A percentile compares a stretch with the other conserved stretches of the same genome.
phyloP scores from a whole-genome alignment of 1,284 basidiomycete genomes.

The Ganoderma multipileum region DNA sequence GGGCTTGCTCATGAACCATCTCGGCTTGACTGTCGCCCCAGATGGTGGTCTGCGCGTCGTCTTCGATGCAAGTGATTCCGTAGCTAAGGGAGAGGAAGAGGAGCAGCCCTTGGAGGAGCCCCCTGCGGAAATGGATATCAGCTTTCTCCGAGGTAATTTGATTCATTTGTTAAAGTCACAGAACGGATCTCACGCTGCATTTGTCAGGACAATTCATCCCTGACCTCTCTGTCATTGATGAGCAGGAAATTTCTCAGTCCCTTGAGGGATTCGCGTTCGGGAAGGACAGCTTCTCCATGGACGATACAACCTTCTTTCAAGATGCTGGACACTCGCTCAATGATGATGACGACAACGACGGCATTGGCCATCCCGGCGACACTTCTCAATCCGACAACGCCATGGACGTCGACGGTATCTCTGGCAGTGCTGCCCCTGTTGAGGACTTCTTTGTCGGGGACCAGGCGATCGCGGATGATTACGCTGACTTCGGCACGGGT shows the following conservation, averaged over 20 bases:
- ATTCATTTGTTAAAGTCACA: neutral
- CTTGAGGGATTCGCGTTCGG: constrained; percentile 84
- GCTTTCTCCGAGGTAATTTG: constrained; percentile 69
- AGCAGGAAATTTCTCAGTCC: constrained; percentile 81
- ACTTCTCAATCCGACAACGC: constrained; percentile 38
- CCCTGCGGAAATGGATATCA: constrained; percentile 73
- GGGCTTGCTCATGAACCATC: constrained; percentile 93
- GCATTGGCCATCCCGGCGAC: constrained; percentile 46
- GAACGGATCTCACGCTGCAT: constrained; percentile 20
- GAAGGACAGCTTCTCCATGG: constrained; percentile 63
- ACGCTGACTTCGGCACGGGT: constrained; percentile 47
- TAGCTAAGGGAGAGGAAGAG: constrained; percentile 81
- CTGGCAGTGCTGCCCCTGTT: constrained; percentile 52
- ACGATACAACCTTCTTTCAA: constrained; percentile 65
- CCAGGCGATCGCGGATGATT: constrained; percentile 66
- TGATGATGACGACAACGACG: constrained; percentile 53
- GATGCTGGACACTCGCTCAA: constrained; percentile 52
- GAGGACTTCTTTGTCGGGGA: constrained; percentile 84
- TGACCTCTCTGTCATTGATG: constrained; percentile 65
- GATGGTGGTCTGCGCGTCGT: constrained; percentile 90
- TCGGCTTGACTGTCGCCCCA: constrained; percentile 76
- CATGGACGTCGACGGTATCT: constrained; percentile 53
- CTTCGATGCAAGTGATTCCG: constrained; percentile 95
- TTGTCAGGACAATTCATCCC: constrained; percentile 70
- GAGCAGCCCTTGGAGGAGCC: constrained; percentile 66